A percentile compares a stretch with the other conserved stretches of the same genome.
Evolutionary conservation across 2,329 filamentous ascomycete species (phyloP).

Genomic region (Trichoderma sp.): DNA sequence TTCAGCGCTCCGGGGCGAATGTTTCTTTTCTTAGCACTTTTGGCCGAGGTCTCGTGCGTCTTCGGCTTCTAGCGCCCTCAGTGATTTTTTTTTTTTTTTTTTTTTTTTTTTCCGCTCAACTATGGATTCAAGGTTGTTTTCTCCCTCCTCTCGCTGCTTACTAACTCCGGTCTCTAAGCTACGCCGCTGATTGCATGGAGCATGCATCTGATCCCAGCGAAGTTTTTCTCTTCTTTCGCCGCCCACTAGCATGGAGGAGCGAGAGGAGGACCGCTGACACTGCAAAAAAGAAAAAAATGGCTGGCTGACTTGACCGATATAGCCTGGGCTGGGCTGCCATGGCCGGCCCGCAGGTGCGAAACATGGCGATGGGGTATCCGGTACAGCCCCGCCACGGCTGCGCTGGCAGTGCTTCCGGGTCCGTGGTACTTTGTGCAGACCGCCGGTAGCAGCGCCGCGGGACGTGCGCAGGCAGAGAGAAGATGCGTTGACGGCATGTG

Average conservation of each 20-base stretch:
- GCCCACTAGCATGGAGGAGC: background rate
- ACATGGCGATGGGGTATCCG: conserved; percentile 12
- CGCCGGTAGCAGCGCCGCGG: conserved; percentile 11
- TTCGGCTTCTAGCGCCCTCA: background rate
- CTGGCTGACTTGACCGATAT: background rate
- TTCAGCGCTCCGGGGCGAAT: background rate
- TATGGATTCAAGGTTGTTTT: background rate
- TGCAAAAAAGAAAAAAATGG: background rate
- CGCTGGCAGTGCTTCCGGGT: conserved; percentile 16
- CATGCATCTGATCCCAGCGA: background rate
- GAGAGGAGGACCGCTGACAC: background rate
- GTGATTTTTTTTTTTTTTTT: background rate
- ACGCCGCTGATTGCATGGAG: background rate
- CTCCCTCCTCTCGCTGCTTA: background rate
- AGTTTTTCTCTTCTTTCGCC: background rate
- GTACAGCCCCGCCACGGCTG: conserved; percentile 10
- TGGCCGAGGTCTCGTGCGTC: background rate
- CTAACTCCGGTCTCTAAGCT: background rate
- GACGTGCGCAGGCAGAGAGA: background rate
- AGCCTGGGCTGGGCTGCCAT: background rate
- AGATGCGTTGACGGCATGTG: background rate
- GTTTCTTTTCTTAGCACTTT: background rate
- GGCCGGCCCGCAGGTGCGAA: background rate
- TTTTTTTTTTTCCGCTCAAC: background rate
- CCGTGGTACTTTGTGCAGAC: conserved; percentile 16